Evolutionary conservation across 1,284 basidiomycete species (phyloP).

Genomic region (Mycena sp.): DNA sequence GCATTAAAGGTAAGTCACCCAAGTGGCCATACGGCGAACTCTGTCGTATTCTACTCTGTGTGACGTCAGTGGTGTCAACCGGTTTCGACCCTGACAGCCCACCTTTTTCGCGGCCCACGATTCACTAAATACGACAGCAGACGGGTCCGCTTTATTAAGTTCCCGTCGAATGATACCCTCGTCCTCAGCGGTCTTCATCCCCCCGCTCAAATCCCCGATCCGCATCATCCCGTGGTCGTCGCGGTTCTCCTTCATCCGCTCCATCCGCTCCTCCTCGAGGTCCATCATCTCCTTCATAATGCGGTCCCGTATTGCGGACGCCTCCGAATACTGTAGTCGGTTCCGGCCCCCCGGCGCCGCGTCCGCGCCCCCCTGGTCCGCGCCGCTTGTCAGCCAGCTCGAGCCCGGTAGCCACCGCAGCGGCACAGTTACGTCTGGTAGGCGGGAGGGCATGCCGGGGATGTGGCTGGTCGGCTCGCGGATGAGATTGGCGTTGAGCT

Average conservation of each 20-base stretch:
- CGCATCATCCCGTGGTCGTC: slow-evolving; percentile 66
- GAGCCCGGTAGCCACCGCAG: slow-evolving; percentile 73
- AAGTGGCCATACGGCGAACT: slow-evolving; percentile 96
- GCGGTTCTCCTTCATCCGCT: slow-evolving; percentile 85
- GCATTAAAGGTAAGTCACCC: slow-evolving; percentile 58
- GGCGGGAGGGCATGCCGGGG: slow-evolving; percentile 22
- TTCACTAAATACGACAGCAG: slow-evolving; percentile 94
- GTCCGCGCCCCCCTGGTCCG: slow-evolving; percentile 24
- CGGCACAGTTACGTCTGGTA: slow-evolving; percentile 31
- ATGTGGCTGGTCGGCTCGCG: slow-evolving; percentile 53
- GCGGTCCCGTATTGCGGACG: slow-evolving; percentile 89
- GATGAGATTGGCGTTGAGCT: slow-evolving; percentile 88
- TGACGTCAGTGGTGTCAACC: slow-evolving; percentile 20
- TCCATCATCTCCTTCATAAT: slow-evolving; percentile 99
- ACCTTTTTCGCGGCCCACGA: slow-evolving; percentile 96
- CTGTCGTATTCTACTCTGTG: slow-evolving; percentile 87
- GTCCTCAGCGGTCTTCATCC: slow-evolving; percentile 82
- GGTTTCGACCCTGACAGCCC: slow-evolving; percentile 11
- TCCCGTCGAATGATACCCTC: slow-evolving; percentile 93
- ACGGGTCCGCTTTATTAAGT: slow-evolving; percentile 97
- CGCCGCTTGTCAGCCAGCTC: slow-evolving; percentile 56
- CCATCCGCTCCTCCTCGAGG: slow-evolving; percentile 96
- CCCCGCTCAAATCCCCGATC: slow-evolving; percentile 55
- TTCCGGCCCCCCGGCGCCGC: slow-evolving; percentile 51
- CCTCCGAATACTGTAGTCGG: slow-evolving; percentile 82